These are phyloP conservation scores for Leccinum ponderosum DNA, from an alignment of 1,284 basidiomycete species.

Conservation along the genomic window DNA sequence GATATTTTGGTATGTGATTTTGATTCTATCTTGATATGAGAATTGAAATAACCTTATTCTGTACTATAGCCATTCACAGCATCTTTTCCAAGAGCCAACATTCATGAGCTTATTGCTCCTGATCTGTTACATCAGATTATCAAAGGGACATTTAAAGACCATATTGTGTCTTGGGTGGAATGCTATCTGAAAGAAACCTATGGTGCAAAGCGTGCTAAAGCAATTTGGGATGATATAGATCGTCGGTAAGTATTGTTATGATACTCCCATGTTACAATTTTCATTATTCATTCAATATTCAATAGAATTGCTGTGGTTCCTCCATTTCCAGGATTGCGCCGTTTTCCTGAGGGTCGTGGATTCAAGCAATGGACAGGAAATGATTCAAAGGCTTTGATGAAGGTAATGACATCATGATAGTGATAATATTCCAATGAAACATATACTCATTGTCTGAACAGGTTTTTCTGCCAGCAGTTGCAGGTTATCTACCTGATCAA, in stretches of 20 bases:
- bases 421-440: not conserved
- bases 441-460: not conserved
- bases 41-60: not conserved
- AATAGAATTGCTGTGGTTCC: not conserved
- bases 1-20: not conserved
- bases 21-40: not conserved
- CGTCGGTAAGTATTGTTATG: not conserved
- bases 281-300: not conserved
- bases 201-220: not conserved
- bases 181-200: not conserved
- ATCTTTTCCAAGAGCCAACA: not conserved
- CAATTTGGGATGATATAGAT: not conserved
- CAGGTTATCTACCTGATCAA: not conserved
- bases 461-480: not conserved
- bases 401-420: not conserved
- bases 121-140: not conserved
- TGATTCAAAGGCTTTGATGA: slow-evolving; percentile 1
- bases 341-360: not conserved
- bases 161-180: not conserved
- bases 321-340: not conserved
- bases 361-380: slow-evolving; percentile 1
- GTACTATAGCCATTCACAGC: not conserved
- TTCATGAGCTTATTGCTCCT: not conserved
- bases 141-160: not conserved
- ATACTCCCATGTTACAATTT: not conserved